phyloP scores from a whole-genome alignment of 352 stramenopile species.

The Phytophthora citricola region DNA sequence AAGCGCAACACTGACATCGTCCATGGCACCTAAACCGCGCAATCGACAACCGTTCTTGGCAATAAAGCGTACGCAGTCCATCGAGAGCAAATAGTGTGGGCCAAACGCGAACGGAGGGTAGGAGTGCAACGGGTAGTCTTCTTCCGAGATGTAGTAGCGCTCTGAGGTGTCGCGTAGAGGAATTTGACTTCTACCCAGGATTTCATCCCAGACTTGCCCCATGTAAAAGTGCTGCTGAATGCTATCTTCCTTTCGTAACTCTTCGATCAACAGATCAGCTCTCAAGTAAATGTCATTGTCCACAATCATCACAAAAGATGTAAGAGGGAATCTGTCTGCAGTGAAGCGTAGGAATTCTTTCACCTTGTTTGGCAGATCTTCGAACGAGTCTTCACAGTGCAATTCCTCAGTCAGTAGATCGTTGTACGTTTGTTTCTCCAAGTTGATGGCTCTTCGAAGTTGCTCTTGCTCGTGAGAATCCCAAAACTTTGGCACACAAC shows the following conservation, averaged over 20 bases:
- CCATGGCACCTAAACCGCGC: slow-evolving; percentile 40
- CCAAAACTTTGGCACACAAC: slow-evolving; percentile 28
- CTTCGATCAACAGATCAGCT: slow-evolving; percentile 15
- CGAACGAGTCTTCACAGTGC: slow-evolving; percentile 59
- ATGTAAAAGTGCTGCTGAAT: slow-evolving; percentile 15
- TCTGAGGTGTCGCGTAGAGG: slow-evolving; percentile 33
- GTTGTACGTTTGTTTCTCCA: slow-evolving; percentile 41
- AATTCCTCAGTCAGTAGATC: slow-evolving; percentile 57
- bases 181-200: slow-evolving; percentile 20
- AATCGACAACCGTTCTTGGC: slow-evolving; percentile 37
- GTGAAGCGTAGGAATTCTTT: slow-evolving; percentile 60
- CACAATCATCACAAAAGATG: slow-evolving; percentile 57
- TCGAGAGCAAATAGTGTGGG: slow-evolving; percentile 57
- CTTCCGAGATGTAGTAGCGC: slow-evolving; percentile 46
- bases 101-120: slow-evolving; percentile 55
- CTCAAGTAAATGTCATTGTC: slow-evolving; percentile 67
- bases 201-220: slow-evolving; percentile 27
- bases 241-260: slow-evolving; percentile 3
- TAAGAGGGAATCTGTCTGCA: not conserved
- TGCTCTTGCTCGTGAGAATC: slow-evolving; percentile 2
- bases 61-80: slow-evolving; percentile 56
- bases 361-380: slow-evolving; percentile 55
- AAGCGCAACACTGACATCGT: slow-evolving; percentile 64
- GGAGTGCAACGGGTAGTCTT: slow-evolving; percentile 32
- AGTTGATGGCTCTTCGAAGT: slow-evolving; percentile 22